These are phyloP conservation scores for Mortierella sp. DNA, from an alignment of 371 early-diverging fungal genomes.

Conservation along the genomic window DNA sequence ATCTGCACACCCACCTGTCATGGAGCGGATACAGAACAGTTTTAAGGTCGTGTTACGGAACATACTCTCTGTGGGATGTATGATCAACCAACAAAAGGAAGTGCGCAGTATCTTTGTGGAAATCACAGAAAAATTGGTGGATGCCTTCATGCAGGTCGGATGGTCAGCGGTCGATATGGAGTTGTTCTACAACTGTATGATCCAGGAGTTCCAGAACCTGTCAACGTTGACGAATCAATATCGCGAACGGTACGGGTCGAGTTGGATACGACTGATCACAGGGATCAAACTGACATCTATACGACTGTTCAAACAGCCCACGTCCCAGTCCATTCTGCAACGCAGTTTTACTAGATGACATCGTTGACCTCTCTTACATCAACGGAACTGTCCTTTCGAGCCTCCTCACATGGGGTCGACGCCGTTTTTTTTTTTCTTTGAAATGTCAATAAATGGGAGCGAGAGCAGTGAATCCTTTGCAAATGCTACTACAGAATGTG, in stretches of 20 bases:
- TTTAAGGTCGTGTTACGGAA: slow-evolving; percentile 57
- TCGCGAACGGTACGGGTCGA: slow-evolving; percentile 44
- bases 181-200: slow-evolving; percentile 24
- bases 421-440: no score
- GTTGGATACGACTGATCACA: slow-evolving; percentile 50
- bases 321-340: slow-evolving; percentile 35
- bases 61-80: slow-evolving; percentile 60
- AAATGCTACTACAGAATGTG: no score
- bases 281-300: slow-evolving; percentile 47
- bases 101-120: slow-evolving; percentile 63
- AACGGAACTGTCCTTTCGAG: no score
- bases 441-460: no score
- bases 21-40: slow-evolving; percentile 51
- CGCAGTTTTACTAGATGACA: slow-evolving; percentile 46
- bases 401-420: no score
- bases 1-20: slow-evolving; percentile 47
- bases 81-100: slow-evolving; percentile 61
- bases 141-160: slow-evolving; percentile 53
- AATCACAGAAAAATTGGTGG: slow-evolving; percentile 65
- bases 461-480: no score
- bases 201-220: slow-evolving; percentile 33
- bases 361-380: no score
- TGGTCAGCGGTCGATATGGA: slow-evolving; percentile 47
- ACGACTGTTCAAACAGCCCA: slow-evolving; percentile 51
- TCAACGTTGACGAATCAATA: slow-evolving; percentile 32